Conservation (phyloP, 768 basidiomycete species). For the Hericium alpestre region DNA sequence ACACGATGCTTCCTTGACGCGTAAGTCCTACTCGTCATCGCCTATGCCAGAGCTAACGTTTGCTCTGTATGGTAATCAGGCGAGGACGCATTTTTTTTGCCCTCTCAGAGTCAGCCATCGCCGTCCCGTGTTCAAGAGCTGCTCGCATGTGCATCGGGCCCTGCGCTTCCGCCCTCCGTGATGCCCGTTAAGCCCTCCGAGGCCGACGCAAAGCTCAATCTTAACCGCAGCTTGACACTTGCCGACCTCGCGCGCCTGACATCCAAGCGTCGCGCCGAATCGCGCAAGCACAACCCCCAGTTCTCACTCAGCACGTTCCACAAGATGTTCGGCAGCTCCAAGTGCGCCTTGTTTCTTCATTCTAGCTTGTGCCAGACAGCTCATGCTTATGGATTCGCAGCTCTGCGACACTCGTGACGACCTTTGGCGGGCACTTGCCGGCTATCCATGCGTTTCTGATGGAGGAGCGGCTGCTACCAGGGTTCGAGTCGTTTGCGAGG, state of each 20-base stretch:
- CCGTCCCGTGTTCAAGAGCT: slow-evolving; percentile 41
- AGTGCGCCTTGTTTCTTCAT: slow-evolving; percentile 29
- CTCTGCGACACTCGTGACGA: slow-evolving; percentile 49
- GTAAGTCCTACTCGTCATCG: slow-evolving; percentile 25
- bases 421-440: slow-evolving; percentile 53
- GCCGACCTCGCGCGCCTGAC: slow-evolving; percentile 49
- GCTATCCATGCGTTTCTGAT: slow-evolving; percentile 46
- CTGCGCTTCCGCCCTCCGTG: slow-evolving; percentile 20
- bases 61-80: slow-evolving; percentile 26
- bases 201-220: slow-evolving; percentile 4
- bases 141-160: slow-evolving; percentile 48
- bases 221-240: slow-evolving; percentile 31
- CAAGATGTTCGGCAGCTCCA: slow-evolving; percentile 53
- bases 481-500: slow-evolving; percentile 56
- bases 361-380: background rate
- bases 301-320: slow-evolving; percentile 44
- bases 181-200: no score
- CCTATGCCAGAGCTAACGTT: no score
- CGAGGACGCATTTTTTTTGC: slow-evolving; percentile 34
- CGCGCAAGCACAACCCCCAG: slow-evolving; percentile 40
- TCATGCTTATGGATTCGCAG: slow-evolving; percentile 23
- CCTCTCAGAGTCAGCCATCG: slow-evolving; percentile 45
- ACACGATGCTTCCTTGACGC: slow-evolving; percentile 53
- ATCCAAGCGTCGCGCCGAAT: slow-evolving; percentile 51
- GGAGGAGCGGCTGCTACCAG: slow-evolving; percentile 61